phyloP scores from a whole-genome alignment of 2,329 filamentous ascomycete species.

The Metarhizium album region DNA sequence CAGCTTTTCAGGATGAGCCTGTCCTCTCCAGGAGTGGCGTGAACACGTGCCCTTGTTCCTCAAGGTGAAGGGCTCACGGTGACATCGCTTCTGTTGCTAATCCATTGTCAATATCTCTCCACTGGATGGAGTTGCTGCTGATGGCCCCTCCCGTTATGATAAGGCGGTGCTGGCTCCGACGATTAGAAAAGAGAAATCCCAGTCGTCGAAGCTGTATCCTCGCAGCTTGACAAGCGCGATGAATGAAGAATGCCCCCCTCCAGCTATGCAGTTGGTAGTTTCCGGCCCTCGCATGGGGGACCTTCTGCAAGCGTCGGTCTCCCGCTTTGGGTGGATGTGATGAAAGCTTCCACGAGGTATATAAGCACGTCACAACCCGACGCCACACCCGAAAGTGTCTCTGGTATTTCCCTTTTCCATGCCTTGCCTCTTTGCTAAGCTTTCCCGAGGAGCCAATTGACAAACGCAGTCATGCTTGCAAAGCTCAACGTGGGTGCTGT shows the following conservation, averaged over 20 bases:
- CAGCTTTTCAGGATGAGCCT: neutral
- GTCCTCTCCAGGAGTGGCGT: neutral
- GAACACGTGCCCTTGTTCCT: constrained; percentile 5
- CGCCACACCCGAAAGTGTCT: neutral
- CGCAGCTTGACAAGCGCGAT: neutral
- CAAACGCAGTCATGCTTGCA: constrained; percentile 19
- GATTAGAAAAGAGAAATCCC: neutral
- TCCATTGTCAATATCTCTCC: neutral
- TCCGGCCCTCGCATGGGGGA: constrained; percentile 1
- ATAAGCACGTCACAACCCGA: neutral
- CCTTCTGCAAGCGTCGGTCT: neutral
- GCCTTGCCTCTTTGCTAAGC: neutral
- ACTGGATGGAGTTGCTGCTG: neutral
- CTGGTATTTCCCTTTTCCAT: too few species aligned
- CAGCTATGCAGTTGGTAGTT: constrained; percentile 1
- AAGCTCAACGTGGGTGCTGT: constrained; percentile 25
- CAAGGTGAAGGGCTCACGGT: constrained; percentile 3
- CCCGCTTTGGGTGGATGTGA: neutral
- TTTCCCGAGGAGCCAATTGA: neutral
- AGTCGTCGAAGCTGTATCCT: neutral
- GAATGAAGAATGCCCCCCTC: neutral
- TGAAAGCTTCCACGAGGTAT: neutral
- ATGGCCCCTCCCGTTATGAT: neutral
- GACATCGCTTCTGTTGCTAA: neutral
- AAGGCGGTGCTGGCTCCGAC: neutral